Evolutionary conservation across 805 yeast species (phyloP).

Genomic region (Pichia ethanolica): DNA sequence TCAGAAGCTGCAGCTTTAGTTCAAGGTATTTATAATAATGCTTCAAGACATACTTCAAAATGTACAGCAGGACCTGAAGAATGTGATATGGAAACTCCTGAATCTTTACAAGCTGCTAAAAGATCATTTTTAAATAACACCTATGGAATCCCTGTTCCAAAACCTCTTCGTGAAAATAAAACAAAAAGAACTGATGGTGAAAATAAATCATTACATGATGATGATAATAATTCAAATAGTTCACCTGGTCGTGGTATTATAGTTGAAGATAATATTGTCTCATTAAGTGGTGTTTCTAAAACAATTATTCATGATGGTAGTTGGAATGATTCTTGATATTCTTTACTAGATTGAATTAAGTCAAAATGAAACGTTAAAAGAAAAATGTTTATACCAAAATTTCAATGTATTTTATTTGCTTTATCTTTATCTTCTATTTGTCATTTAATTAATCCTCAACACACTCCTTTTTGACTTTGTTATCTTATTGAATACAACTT

Average conservation of each 20-base stretch:
- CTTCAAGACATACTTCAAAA: constrained; percentile 13
- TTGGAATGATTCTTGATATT: neutral
- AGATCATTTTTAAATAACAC: constrained; percentile 5
- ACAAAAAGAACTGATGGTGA: neutral
- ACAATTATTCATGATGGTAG: constrained; percentile 63
- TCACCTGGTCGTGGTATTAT: constrained; percentile 45
- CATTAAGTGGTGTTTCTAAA: constrained; percentile 76
- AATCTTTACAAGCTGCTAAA: constrained; percentile 2
- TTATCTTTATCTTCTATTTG: no score
- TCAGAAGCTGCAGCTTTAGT: constrained; percentile 39
- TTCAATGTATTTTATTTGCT: neutral
- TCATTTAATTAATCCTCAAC: no score
- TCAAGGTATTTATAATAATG: constrained; percentile 28
- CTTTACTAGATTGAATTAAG: neutral
- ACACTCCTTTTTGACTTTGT: no score
- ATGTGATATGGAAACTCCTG: neutral
- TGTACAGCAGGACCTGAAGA: constrained; percentile 1
- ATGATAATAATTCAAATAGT: constrained; percentile 14
- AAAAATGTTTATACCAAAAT: no score
- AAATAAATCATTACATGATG: neutral
- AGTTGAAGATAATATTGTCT: constrained; percentile 67
- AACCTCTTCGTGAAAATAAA: neutral
- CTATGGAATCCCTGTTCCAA: constrained; percentile 15
- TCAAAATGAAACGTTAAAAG: no score
- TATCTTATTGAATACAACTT: no score